These are phyloP conservation scores for Lipomyces lipofer DNA, from an alignment of 805 yeast species.

Conservation along the genomic window DNA sequence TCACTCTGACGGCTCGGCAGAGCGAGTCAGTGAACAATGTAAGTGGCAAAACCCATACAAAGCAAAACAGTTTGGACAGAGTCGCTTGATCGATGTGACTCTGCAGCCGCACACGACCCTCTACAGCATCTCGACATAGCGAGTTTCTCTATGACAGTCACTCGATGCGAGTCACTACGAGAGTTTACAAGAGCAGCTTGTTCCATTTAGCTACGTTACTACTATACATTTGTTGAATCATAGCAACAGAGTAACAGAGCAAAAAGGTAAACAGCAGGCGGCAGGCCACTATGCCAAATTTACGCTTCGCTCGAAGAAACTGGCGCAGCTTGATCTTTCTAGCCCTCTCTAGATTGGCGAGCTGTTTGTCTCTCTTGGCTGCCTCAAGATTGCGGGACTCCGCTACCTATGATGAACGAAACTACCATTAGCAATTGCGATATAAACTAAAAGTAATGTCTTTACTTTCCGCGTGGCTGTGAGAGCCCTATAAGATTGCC, in stretches of 20 bases:
- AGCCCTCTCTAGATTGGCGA: neutral
- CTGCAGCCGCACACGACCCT: neutral
- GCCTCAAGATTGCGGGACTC: neutral
- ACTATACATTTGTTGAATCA: neutral
- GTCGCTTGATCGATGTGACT: neutral
- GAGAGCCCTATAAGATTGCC: neutral
- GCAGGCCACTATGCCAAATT: conserved; percentile 2
- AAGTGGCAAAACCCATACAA: neutral
- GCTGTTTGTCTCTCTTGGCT: neutral
- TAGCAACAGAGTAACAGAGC: neutral
- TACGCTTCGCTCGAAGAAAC: neutral
- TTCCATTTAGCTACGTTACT: neutral
- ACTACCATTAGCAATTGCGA: neutral
- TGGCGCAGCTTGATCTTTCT: neutral
- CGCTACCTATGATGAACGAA: neutral
- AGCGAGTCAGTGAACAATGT: conserved; percentile 1
- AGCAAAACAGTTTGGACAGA: neutral
- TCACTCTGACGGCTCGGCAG: neutral
- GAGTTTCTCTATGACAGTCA: neutral
- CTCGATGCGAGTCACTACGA: neutral
- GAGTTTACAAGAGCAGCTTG: neutral
- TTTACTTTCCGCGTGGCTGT: neutral
- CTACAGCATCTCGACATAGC: neutral
- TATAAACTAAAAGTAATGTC: neutral
- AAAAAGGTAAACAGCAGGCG: neutral